Conservation (phyloP, 2,329 filamentous ascomycete species). For the Aspergillus alliaceus region DNA sequence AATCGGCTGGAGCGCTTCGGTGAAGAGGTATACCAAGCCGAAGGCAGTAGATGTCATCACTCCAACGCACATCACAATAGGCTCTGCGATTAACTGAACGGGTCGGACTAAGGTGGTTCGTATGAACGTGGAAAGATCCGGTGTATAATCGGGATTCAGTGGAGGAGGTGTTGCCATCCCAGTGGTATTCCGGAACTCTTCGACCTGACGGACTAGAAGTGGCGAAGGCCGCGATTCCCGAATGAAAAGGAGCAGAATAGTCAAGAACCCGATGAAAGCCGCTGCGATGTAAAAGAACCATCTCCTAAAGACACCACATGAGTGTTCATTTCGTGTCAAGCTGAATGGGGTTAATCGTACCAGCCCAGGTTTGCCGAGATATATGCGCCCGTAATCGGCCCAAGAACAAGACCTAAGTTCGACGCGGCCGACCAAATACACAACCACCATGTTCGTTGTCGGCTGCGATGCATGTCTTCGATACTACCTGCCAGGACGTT, state of each 20-base stretch:
- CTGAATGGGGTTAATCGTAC: too few species aligned
- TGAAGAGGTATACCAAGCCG: slow-evolving; percentile 50
- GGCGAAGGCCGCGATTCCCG: slow-evolving; percentile 46
- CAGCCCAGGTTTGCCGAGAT: slow-evolving; percentile 38
- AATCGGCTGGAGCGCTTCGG: slow-evolving; percentile 44
- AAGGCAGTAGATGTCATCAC: slow-evolving; percentile 44
- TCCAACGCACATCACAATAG: slow-evolving; percentile 45
- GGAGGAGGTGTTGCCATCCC: slow-evolving; percentile 19
- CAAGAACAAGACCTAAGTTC: slow-evolving; percentile 43
- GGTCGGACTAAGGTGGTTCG: slow-evolving; percentile 40
- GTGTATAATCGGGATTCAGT: slow-evolving; percentile 40
- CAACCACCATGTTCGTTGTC: slow-evolving; percentile 46
- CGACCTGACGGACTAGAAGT: slow-evolving; percentile 37
- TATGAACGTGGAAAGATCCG: slow-evolving; percentile 36
- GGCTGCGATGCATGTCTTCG: slow-evolving; percentile 50
- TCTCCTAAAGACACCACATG: slow-evolving; percentile 27
- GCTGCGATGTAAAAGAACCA: slow-evolving; percentile 48
- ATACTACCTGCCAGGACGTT: slow-evolving; percentile 48
- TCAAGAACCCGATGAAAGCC: slow-evolving; percentile 33
- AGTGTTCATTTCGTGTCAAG: too few species aligned
- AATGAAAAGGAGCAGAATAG: slow-evolving; percentile 37
- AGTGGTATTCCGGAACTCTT: slow-evolving; percentile 25
- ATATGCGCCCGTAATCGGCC: slow-evolving; percentile 45
- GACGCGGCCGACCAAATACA: slow-evolving; percentile 44
- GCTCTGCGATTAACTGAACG: slow-evolving; percentile 44